phyloP scores from a whole-genome alignment of 176 grass and related monocot species.

The Aegilops sharonensis region DNA sequence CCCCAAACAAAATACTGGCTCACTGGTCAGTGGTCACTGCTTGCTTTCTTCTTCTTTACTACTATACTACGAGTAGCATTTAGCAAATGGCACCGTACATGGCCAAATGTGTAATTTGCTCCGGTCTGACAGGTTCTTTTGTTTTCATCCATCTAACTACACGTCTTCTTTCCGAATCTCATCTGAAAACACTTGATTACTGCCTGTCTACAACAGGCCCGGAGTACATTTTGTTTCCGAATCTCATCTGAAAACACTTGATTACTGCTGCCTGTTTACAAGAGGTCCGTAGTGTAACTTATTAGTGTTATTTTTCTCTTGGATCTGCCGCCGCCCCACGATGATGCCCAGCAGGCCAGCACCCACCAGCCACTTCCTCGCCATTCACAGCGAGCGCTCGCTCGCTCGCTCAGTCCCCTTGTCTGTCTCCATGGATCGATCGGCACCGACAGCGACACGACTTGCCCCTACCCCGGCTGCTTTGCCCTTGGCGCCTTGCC shows the following conservation, averaged over 20 bases:
- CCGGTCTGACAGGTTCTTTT: too few species aligned
- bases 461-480: background rate
- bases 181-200: too few species aligned
- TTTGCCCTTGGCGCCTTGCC: background rate
- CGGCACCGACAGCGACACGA: constrained; percentile 2
- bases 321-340: background rate
- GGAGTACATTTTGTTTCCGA: background rate
- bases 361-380: background rate
- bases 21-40: too few species aligned
- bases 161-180: too few species aligned
- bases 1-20: too few species aligned
- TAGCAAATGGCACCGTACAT: too few species aligned
- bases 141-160: too few species aligned
- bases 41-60: too few species aligned
- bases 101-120: too few species aligned
- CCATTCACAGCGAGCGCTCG: background rate
- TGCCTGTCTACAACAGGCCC: background rate
- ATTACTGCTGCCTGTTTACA: too few species aligned
- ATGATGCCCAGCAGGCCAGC: background rate
- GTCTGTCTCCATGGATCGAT: background rate
- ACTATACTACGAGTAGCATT: too few species aligned
- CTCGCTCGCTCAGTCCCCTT: background rate
- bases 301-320: background rate
- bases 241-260: too few species aligned
- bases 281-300: background rate